phyloP scores from a whole-genome alignment of 768 basidiomycete species.

The Hypholoma sublateritium region DNA sequence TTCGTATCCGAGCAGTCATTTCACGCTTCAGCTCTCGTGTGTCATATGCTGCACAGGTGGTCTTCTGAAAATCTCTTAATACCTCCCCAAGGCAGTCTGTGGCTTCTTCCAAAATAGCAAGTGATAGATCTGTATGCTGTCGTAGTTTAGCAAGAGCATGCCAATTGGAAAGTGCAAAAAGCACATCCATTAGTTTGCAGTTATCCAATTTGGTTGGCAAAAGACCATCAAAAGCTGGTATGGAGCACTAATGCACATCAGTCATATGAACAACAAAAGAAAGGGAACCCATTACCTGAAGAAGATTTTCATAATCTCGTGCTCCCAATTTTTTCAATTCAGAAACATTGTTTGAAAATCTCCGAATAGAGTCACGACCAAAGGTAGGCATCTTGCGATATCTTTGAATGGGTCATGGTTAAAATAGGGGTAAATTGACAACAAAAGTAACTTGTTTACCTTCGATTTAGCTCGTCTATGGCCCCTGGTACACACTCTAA shows the following conservation, averaged over 20 bases:
- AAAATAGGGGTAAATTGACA: too few species aligned
- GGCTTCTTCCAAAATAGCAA: too few species aligned
- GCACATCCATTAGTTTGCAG: not conserved
- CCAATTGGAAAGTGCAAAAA: constrained; percentile 8
- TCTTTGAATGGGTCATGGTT: not conserved
- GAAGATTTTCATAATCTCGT: constrained; percentile 32
- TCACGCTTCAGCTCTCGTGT: too few species aligned
- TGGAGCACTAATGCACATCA: constrained; percentile 22
- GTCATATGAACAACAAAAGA: too few species aligned
- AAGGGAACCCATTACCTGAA: constrained; percentile 22
- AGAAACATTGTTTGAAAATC: constrained; percentile 24
- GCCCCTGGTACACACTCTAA: constrained; percentile 17
- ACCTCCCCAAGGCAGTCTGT: too few species aligned
- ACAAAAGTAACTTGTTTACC: too few species aligned
- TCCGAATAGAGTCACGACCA: constrained; percentile 21
- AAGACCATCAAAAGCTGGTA: constrained; percentile 34
- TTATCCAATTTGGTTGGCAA: constrained; percentile 21
- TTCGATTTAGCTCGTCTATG: too few species aligned
- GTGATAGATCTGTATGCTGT: not conserved
- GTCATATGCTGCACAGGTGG: too few species aligned
- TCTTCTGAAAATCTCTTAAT: too few species aligned
- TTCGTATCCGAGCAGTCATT: not conserved
- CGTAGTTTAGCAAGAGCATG: constrained; percentile 15
- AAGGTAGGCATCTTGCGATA: constrained; percentile 15
- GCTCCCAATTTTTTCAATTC: constrained; percentile 27